These are phyloP conservation scores for Leishmania amazonensis DNA, from an alignment of 208 protist genomes.

Conservation along the genomic window DNA sequence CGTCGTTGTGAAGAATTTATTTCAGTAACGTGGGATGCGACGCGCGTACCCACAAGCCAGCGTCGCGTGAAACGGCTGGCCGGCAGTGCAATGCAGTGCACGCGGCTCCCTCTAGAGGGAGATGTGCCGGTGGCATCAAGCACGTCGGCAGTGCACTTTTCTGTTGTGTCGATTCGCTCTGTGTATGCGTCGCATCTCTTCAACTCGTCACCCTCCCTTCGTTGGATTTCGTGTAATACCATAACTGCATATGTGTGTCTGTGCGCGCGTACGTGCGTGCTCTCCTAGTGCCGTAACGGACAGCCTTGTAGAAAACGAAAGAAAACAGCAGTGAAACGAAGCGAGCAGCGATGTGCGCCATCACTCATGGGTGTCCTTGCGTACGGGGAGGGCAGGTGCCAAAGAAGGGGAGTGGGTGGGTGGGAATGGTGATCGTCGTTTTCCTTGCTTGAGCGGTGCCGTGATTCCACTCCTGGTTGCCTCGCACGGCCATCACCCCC, in stretches of 20 bases:
- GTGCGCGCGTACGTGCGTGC: not conserved
- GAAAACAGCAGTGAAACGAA: not conserved
- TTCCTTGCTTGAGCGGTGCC: not conserved
- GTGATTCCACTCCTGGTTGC: not conserved
- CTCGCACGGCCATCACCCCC: not conserved
- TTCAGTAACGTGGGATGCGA: slow-evolving; percentile 47
- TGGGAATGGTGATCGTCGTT: no score
- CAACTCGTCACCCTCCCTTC: not conserved
- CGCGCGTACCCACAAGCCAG: not conserved
- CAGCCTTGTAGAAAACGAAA: not conserved
- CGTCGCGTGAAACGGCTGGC: not conserved
- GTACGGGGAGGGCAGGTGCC: no score
- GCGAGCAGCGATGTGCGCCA: not conserved
- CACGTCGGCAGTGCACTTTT: not conserved
- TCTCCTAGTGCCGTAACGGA: not conserved
- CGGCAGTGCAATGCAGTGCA: not conserved
- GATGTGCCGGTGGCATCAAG: not conserved
- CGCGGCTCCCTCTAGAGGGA: not conserved
- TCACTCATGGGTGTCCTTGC: no score
- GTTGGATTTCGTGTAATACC: not conserved
- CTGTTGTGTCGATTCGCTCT: not conserved
- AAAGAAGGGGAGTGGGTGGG: no score
- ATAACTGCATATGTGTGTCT: not conserved
- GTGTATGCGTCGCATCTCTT: not conserved
- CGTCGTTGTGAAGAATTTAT: slow-evolving; percentile 72